These are phyloP conservation scores for Dendrobium catenatum DNA, from an alignment of 106 monocot genomes.

Conservation along the genomic window DNA sequence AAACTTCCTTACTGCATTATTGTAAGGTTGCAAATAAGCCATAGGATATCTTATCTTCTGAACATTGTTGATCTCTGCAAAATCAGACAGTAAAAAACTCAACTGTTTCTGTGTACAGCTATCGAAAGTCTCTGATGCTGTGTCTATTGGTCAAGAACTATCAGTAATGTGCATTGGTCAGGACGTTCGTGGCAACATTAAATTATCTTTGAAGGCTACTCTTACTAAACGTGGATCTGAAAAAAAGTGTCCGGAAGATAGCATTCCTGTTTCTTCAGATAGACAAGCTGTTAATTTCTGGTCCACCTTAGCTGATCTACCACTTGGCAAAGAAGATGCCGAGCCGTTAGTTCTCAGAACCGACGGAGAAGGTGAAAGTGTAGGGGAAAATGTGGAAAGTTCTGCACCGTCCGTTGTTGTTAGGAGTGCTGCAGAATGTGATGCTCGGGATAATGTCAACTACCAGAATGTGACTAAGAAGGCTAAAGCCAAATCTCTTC, in stretches of 20 bases:
- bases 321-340: background rate
- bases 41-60: too few relatives aligned
- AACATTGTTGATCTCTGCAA: background rate
- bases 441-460: constrained; percentile 30
- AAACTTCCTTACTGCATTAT: too few relatives aligned
- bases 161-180: constrained; percentile 80
- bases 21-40: too few relatives aligned
- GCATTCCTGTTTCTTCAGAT: constrained; percentile 9
- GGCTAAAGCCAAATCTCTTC: constrained; percentile 39
- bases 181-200: constrained; percentile 87
- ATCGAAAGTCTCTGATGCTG: constrained; percentile 69
- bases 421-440: constrained; percentile 67
- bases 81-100: background rate
- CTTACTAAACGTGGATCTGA: constrained; percentile 22
- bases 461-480: constrained; percentile 3
- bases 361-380: constrained; percentile 5
- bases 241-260: constrained; percentile 7
- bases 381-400: constrained; percentile 14
- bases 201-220: constrained; percentile 76
- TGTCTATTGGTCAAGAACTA: constrained; percentile 70
- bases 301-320: constrained; percentile 15
- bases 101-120: constrained; percentile 30
- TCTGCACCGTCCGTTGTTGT: constrained; percentile 54
- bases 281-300: constrained; percentile 13
- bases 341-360: constrained; percentile 1